A percentile compares a stretch with the other conserved stretches of the same genome.
Conservation (phyloP, 345 rosid species). For the Ceriops decandra region DNA sequence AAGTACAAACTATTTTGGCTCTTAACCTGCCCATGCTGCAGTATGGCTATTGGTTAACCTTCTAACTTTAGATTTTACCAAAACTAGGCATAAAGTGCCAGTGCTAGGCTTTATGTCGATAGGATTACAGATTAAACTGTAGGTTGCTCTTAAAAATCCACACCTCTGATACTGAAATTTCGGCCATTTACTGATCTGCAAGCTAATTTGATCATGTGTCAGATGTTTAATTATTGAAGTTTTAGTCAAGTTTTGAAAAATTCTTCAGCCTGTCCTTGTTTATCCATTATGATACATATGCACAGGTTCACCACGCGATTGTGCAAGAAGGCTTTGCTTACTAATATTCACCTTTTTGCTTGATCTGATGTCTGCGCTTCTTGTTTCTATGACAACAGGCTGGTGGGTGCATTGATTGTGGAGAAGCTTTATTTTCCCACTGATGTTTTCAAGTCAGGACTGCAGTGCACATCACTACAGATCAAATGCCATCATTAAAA, state of each 20-base stretch:
- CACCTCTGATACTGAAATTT: not conserved
- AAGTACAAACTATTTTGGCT: not conserved
- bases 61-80: not conserved
- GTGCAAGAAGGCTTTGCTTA: not conserved
- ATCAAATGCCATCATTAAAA: constrained; percentile 69
- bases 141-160: not conserved
- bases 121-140: not conserved
- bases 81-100: not conserved
- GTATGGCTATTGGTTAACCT: not conserved
- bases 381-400: constrained; percentile 28
- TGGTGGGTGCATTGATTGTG: constrained; percentile 30
- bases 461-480: constrained; percentile 28
- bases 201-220: constrained; percentile 3
- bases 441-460: constrained; percentile 42
- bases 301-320: not conserved
- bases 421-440: constrained; percentile 34
- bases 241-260: no score
- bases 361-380: constrained; percentile 11
- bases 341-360: not conserved
- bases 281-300: not conserved
- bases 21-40: not conserved
- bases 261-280: not conserved
- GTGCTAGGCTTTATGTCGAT: not conserved
- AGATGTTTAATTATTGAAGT: no score
- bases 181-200: not conserved